Base-by-base conservation (phyloP, 2,329 filamentous ascomycete species). In the Plectosphaerella plurivora region DNA sequence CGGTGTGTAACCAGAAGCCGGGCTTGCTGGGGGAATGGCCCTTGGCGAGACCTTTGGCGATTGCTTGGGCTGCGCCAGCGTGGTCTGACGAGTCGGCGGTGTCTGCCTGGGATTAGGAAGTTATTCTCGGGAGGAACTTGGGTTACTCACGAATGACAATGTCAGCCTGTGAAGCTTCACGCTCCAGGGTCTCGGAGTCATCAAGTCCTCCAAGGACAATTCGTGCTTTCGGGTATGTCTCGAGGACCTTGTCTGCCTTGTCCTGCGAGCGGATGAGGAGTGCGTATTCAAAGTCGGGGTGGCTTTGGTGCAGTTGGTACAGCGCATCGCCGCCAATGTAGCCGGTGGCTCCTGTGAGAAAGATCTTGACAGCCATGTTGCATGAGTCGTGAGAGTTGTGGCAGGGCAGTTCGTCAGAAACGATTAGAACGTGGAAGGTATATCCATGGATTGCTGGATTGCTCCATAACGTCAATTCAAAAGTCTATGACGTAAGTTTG, bases 1-100 rank as follows among this genome's bases (percentile, higher is more conserved):
- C 76, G 0, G 74, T 76, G 57, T 84, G 81, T 28, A 84, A 70
- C 61, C 75, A 72, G 57, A 73, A 78, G 2, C 70, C 73, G 1
- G 73, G 73, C 5, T 71, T 68, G 22, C 70, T 62, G 3, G 63
- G 61, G 0, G 70, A 68, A 25, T 85, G 78, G 0, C 78, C 79
- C 1, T 64, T 60, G 9, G 57, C 61, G 3, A 81, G 56, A 0
- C 73, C 73, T 2, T 62, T 63, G 14, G 64, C 67, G 18, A 83
- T 74, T 15, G 80, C 77, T 9, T 67, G 65, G 0, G 73, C 72
- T 2, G 73, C 67, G 3, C 61, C 65, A 46, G 60, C 66, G 52
- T 81, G 72, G 53, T 80, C 75, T 3, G 75, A 74, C 20, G 72
- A 70, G 53, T 79, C 75, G 57, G 69, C 67, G 2, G 66, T 68